Evolutionary conservation across 805 yeast species (phyloP), one percentile per base, ranked within the genome.

Genomic region (Ogataea naganishii): DNA sequence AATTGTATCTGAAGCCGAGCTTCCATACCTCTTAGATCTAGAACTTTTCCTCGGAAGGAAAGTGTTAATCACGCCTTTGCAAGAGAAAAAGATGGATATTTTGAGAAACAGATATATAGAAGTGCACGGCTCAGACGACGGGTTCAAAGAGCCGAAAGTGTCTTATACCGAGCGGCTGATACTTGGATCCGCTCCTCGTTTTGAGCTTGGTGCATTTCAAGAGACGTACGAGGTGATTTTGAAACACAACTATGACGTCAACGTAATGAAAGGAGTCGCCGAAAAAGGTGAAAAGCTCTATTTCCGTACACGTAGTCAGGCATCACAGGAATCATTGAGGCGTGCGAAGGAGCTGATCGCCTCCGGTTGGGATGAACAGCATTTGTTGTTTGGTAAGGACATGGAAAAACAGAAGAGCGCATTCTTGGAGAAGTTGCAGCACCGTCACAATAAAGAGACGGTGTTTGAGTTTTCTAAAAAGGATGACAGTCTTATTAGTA

Each of bases 1-100:
- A 3, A 73, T 92, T 36, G 80, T 88, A 6, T 68, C 76, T 34
- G 95, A 86, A 40, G 66, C 73, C 32, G 99, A 92, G 52, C 58
- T 89, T 34, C 95, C 98, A 8, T 92, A 89, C 45, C 56, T 92
- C 30, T 64, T 89, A 29, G 99, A 92, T 55, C 64, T 92, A 44
- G 97, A 92, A 51, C 54, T 92, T 26, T 89, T 92, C 47, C 61
- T 92, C 43, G 96, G 96, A 6, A 73, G 80, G 46, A 85, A 86
- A 50, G 67, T 92, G 18, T 55, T 80, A 27, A 53, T 84, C 14
- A 74, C 92, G 0, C 60, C 75, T 24, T 75, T 79, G 81, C 74
- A 72, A 46, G 80, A 78, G 38, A 64, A 74, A 38, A 75, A 72
- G 38, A 58, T 69, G 44, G 71, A 69, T 31, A 38, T 79, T 6